phyloP scores from a whole-genome alignment of 2,329 filamentous ascomycete genomes.

The Colletotrichum trifolii region DNA sequence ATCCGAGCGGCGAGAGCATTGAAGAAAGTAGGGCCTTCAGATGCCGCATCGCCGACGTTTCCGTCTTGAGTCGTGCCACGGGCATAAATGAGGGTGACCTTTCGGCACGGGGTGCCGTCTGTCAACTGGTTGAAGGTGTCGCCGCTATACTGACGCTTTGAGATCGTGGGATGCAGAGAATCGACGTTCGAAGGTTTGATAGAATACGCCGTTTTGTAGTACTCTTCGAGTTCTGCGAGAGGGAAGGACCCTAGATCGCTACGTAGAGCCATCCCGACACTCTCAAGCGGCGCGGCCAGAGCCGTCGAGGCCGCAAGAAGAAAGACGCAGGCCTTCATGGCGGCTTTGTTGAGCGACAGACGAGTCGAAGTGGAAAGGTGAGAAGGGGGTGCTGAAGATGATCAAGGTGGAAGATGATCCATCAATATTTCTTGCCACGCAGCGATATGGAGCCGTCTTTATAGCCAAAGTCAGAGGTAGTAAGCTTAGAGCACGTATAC shows the following conservation, averaged over 20 bases:
- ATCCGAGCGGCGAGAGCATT: constrained; percentile 54
- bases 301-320: constrained; percentile 29
- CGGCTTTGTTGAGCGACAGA: constrained; percentile 2
- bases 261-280: constrained; percentile 7
- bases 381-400: neutral
- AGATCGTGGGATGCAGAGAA: constrained; percentile 7
- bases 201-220: constrained; percentile 30
- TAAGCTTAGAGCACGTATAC: neutral
- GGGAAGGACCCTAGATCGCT: constrained; percentile 22
- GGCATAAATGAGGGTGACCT: constrained; percentile 65
- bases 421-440: no score
- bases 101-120: constrained; percentile 48
- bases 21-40: constrained; percentile 61
- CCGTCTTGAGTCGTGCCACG: constrained; percentile 64
- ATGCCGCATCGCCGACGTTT: constrained; percentile 59
- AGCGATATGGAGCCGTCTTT: no score
- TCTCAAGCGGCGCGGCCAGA: constrained; percentile 29
- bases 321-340: constrained; percentile 35
- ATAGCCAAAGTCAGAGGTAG: no score
- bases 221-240: constrained; percentile 35
- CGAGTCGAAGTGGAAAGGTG: constrained; percentile 6
- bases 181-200: constrained; percentile 1
- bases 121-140: constrained; percentile 37
- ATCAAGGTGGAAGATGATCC: neutral
- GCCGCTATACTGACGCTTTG: constrained; percentile 33